Evolutionary conservation across 805 yeast genomes (phyloP).

Genomic region (Ogataea nonfermentans): DNA sequence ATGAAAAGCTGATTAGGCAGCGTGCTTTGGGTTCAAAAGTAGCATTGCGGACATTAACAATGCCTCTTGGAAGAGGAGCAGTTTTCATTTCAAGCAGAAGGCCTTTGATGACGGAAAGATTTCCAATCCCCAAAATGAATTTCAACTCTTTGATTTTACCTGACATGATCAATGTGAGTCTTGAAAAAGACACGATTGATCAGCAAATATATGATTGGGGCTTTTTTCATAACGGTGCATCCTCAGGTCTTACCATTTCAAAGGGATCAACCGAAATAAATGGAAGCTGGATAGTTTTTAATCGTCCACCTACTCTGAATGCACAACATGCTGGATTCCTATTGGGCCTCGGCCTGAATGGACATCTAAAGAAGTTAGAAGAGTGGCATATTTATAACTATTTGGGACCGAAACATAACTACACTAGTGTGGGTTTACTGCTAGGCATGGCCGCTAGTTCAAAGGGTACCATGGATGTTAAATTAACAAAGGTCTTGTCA

Average conservation of each 20-base stretch:
- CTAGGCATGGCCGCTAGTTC: conserved; percentile 92
- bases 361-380: conserved; percentile 77
- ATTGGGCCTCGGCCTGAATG: conserved; percentile 89
- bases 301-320: conserved; percentile 65
- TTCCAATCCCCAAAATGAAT: conserved; percentile 74
- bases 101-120: conserved; percentile 83
- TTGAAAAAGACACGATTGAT: conserved; percentile 54
- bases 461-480: conserved; percentile 78
- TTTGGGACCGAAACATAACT: conserved; percentile 82
- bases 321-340: conserved; percentile 94
- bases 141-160: conserved; percentile 67
- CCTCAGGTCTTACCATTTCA: conserved; percentile 76
- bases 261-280: conserved; percentile 63
- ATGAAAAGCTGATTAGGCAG: conserved; percentile 55
- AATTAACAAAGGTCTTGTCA: conserved; percentile 83
- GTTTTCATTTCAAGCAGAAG: conserved; percentile 62
- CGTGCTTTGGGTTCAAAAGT: conserved; percentile 55
- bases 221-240: conserved; percentile 86
- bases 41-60: conserved; percentile 68
- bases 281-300: conserved; percentile 91
- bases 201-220: conserved; percentile 69
- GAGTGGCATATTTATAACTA: conserved; percentile 97
- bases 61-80: conserved; percentile 78
- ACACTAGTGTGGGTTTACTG: conserved; percentile 81
- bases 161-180: conserved; percentile 54